Conservation (phyloP, 257 asterid species). For the Forsythia suspensa region DNA sequence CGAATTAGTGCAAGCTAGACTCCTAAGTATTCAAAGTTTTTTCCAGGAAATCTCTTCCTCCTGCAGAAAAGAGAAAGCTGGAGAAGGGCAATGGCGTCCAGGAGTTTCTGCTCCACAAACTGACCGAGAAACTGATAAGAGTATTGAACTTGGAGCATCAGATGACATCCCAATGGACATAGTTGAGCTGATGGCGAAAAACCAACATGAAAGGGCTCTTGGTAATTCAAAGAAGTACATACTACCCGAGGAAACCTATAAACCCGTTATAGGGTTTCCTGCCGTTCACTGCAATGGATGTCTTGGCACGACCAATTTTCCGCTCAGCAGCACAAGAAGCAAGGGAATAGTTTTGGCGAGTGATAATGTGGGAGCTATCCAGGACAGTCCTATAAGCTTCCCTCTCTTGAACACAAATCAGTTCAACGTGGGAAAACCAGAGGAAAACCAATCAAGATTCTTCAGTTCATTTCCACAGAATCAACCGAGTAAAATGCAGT, state of each 20-base stretch:
- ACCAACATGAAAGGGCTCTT: conserved; percentile 60
- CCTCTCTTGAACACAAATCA: conserved; percentile 30
- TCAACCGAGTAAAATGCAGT: conserved; percentile 40
- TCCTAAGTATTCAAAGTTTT: neutral
- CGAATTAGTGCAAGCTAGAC: neutral
- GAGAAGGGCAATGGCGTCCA: conserved; percentile 29
- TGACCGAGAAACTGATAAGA: conserved; percentile 30
- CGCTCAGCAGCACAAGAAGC: conserved; percentile 24
- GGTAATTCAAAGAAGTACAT: conserved; percentile 32
- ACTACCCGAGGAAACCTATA: conserved; percentile 23
- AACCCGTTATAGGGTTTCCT: conserved; percentile 23
- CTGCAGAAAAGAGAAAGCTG: conserved; percentile 20
- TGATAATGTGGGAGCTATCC: conserved; percentile 27
- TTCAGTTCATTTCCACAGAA: conserved; percentile 34
- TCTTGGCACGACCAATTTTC: conserved; percentile 28
- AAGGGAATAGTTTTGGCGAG: conserved; percentile 19
- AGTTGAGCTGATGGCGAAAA: conserved; percentile 69
- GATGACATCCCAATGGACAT: conserved; percentile 87
- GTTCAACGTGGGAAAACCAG: conserved; percentile 20
- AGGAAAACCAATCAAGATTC: conserved; percentile 35
- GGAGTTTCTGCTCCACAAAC: conserved; percentile 24
- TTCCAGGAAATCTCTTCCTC: conserved; percentile 38
- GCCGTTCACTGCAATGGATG: conserved; percentile 25
- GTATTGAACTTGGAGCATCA: conserved; percentile 34
- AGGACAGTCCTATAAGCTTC: conserved; percentile 17